Conservation (phyloP, 148 eudicot species). For the Persicaria maculosa region DNA sequence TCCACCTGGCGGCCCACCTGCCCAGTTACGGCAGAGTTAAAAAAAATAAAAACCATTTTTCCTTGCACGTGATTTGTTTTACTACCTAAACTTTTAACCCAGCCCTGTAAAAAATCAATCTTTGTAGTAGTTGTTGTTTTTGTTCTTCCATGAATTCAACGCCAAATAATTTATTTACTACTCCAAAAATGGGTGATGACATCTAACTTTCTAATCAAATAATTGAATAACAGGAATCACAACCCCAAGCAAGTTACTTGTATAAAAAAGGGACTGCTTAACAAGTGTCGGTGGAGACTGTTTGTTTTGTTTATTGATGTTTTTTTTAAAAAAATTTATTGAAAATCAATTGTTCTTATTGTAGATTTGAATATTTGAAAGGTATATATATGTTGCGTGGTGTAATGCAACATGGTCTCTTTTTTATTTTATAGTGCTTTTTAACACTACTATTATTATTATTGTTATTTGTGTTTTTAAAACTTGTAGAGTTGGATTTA, state of each 20-base stretch:
- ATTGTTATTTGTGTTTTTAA: neutral
- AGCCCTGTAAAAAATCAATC: neutral
- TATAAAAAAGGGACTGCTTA: neutral
- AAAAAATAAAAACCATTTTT: neutral
- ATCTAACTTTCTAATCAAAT: neutral
- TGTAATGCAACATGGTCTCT: neutral
- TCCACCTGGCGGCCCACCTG: slow-evolving; percentile 11
- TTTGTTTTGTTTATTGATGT: neutral
- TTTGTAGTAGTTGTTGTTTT: too few relatives aligned
- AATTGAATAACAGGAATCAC: neutral
- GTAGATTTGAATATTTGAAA: neutral
- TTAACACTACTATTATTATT: neutral
- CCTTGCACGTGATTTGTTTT: neutral
- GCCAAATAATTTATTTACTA: neutral
- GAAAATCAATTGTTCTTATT: neutral
- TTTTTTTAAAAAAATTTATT: neutral
- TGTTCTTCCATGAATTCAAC: neutral
- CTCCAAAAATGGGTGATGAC: neutral
- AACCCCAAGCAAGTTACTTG: neutral
- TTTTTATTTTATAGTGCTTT: neutral
- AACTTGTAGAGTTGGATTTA: neutral
- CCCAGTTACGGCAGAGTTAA: neutral
- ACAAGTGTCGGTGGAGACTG: slow-evolving; percentile 11
- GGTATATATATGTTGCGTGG: slow-evolving; percentile 1
- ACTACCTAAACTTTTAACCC: neutral